Evolutionary conservation across 306 rosid species (phyloP), one percentile per base, ranked within the genome.

Genomic region (Acacia crassicarpa): DNA sequence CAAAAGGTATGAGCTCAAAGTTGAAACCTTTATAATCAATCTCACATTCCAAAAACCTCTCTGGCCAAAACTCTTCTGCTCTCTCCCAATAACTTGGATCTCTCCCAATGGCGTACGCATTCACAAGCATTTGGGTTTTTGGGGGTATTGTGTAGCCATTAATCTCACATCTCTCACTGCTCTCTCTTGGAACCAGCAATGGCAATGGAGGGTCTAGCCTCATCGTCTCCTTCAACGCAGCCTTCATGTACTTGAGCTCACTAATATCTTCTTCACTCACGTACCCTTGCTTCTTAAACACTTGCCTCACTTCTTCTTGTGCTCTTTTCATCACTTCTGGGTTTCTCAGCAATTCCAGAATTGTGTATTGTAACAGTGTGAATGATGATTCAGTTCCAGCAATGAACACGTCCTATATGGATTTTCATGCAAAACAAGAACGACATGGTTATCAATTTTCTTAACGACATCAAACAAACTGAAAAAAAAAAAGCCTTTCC

Each of bases 311-410:
- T 35, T 35, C 40, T 5, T 35, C 40, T 35, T 35, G 40, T 35
- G 40, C 40, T 35, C 40, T 35, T 4, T 35, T 35, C 40, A 84
- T 58, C 56, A 66, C 41, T 54, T 32, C 49, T 70, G 87, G 84
- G 66, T 80, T 63, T 77, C 35, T 72, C 41, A 72, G 51, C 65
- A 80, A 9, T 67, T 80, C 87, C 13, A 77, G 32, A 15, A 84
- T 75, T 27, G 73, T 72, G 75, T 78, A 84, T 20, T 80, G 75
- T 40, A 84, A 41, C 8, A 76, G 7, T 40, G 78, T 69, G 8
- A 75, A 6, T 76, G 87, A 19, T 19, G 82, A 70, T 41, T 84
- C 84, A 6, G 75, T 66, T 25, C 78, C 87, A 61, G 54, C 87
- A 20, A 14, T 20, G 23, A 69, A 76, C 13, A 76, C 41, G 23